These are phyloP conservation scores for Spinellus fusiger DNA, from an alignment of 192 early-diverging fungal species.

Conservation along the genomic window DNA sequence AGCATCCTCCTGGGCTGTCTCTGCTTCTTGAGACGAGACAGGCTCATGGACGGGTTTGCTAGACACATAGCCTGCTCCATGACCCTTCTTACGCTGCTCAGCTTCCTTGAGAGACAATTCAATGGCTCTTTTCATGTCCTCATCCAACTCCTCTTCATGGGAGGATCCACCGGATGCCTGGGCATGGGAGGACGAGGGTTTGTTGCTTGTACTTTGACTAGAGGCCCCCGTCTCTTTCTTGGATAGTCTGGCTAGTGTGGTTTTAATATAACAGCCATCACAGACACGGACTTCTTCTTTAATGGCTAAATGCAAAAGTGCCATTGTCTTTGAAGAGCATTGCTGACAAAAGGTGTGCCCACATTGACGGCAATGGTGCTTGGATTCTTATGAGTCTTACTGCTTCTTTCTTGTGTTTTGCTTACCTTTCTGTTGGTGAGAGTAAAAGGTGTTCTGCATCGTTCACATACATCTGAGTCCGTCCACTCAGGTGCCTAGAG, in stretches of 20 bases:
- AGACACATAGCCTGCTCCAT: conserved; percentile 35
- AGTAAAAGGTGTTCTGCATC: conserved; percentile 90
- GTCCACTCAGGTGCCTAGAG: conserved; percentile 97
- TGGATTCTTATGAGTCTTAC: background rate
- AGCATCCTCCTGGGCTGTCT: conserved; percentile 44
- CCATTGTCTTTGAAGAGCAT: conserved; percentile 84
- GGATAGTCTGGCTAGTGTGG: conserved; percentile 24
- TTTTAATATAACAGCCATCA: conserved; percentile 83
- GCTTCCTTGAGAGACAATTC: conserved; percentile 82
- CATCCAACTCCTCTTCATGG: conserved; percentile 66
- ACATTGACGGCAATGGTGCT: conserved; percentile 97
- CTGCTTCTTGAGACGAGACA: background rate
- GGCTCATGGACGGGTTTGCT: conserved; percentile 5
- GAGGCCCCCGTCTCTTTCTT: conserved; percentile 1
- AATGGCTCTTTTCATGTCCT: conserved; percentile 89
- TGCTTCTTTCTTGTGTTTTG: background rate
- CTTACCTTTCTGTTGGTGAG: conserved; percentile 85
- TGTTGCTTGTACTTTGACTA: background rate
- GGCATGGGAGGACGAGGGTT: background rate
- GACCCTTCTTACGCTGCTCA: conserved; percentile 39
- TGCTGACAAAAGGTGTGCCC: conserved; percentile 89
- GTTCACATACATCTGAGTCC: conserved; percentile 88
- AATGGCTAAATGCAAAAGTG: conserved; percentile 84
- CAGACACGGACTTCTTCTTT: conserved; percentile 92
- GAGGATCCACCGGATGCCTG: conserved; percentile 1